A percentile compares a stretch with the other conserved stretches of the same genome.
Evolutionary conservation across 2,329 filamentous ascomycete species (phyloP).

Genomic region (Verticillium isaacii): DNA sequence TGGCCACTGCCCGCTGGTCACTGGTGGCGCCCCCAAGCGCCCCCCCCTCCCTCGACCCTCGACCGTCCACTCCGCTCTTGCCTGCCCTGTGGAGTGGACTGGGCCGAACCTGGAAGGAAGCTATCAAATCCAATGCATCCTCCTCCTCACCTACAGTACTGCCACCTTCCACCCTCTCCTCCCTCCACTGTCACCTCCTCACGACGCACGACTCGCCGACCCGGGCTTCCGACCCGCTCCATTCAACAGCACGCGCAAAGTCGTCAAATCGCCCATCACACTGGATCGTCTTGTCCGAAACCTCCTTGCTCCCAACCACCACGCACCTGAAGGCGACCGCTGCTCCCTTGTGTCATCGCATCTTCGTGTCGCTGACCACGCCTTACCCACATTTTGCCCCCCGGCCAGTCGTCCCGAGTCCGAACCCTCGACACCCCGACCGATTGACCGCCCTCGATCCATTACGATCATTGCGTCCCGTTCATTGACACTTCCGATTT

Average conservation of each 20-base stretch:
- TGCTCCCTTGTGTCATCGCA: not conserved
- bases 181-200: not conserved
- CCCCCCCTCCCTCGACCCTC: not conserved
- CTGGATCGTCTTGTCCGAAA: not conserved
- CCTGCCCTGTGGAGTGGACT: conserved; percentile 1
- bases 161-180: not conserved
- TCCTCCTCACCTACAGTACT: not conserved
- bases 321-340: not conserved
- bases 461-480: not conserved
- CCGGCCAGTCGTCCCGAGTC: not conserved
- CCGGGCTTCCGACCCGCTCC: not conserved
- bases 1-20: not conserved
- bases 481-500: not conserved
- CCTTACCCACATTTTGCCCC: conserved; percentile 1
- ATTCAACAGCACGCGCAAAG: not conserved
- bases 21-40: not conserved
- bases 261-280: not conserved
- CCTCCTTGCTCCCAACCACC: not conserved
- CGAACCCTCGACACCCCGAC: not conserved
- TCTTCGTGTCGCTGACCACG: conserved; percentile 1
- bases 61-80: not conserved
- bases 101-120: not conserved
- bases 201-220: not conserved
- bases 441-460: not conserved
- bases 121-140: not conserved